phyloP scores from a whole-genome alignment of 352 stramenopile genomes.

The Globisporangium recalcitrans region DNA sequence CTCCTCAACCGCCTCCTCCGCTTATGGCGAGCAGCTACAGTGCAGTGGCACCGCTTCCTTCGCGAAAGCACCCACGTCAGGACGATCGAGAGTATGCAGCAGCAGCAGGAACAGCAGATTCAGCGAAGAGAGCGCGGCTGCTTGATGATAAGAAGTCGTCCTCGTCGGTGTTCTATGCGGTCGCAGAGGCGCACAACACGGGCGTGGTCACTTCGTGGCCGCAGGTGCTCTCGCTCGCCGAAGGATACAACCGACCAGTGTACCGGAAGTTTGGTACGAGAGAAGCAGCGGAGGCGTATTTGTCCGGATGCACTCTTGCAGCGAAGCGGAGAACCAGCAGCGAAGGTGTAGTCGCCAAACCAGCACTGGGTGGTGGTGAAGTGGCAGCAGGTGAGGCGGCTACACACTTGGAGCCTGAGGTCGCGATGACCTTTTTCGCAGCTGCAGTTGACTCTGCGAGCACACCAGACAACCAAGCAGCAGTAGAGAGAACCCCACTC shows the following conservation, averaged over 20 bases:
- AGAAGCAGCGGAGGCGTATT: slow-evolving; percentile 23
- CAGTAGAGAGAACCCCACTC: not conserved
- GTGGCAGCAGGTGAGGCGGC: not conserved
- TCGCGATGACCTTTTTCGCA: not conserved
- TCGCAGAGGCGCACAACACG: slow-evolving; percentile 29
- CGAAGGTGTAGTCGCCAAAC: not conserved
- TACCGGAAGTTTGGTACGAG: slow-evolving; percentile 28
- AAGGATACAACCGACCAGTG: slow-evolving; percentile 20
- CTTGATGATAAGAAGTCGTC: slow-evolving; percentile 3
- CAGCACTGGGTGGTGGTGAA: not conserved
- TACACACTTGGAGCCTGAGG: not conserved
- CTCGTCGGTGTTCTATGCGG: slow-evolving; percentile 25
- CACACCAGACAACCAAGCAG: not conserved
- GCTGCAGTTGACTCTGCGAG: not conserved
- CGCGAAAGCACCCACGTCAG: slow-evolving; percentile 1
- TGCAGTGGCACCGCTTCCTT: not conserved
- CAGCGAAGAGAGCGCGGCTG: not conserved
- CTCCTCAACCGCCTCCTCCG: not conserved
- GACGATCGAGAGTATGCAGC: slow-evolving; percentile 2
- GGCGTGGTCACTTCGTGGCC: slow-evolving; percentile 34
- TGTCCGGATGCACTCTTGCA: slow-evolving; percentile 12
- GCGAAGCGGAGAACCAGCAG: not conserved
- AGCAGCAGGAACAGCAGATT: not conserved
- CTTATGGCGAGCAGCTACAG: not conserved
- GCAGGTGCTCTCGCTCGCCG: slow-evolving; percentile 27